Evolutionary conservation across 352 stramenopile genomes (phyloP).

Genomic region (Phytophthora kernoviae): DNA sequence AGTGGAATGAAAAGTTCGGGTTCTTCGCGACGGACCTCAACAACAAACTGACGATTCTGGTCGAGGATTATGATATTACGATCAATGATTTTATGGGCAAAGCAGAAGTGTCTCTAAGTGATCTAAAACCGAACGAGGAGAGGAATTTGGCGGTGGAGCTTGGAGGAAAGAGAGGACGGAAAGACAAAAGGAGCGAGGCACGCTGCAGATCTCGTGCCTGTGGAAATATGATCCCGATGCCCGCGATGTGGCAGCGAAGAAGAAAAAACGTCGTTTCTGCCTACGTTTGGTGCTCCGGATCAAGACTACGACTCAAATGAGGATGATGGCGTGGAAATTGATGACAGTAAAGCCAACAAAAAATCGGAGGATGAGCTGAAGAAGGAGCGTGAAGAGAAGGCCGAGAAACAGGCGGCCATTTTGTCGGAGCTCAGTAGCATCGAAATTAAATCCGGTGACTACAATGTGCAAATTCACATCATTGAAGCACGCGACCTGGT

Average conservation of each 20-base stretch:
- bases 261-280: conserved; percentile 71
- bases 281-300: conserved; percentile 59
- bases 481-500: conserved; percentile 91
- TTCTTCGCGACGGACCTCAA: conserved; percentile 71
- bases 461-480: conserved; percentile 89
- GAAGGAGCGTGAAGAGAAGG: conserved; percentile 70
- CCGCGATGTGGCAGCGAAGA: conserved; percentile 66
- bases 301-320: conserved; percentile 78
- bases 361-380: conserved; percentile 73
- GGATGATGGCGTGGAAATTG: conserved; percentile 63
- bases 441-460: conserved; percentile 89
- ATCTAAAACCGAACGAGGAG: conserved; percentile 59
- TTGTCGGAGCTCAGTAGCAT: conserved; percentile 79
- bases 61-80: conserved; percentile 79
- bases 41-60: conserved; percentile 51
- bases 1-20: conserved; percentile 86
- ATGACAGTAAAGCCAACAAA: conserved; percentile 52
- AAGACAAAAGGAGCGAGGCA: conserved; percentile 71
- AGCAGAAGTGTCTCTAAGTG: conserved; percentile 55
- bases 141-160: conserved; percentile 65
- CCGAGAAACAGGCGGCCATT: conserved; percentile 77
- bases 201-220: conserved; percentile 54
- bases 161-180: conserved; percentile 62
- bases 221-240: conserved; percentile 65
- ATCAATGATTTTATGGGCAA: conserved; percentile 86